Evolutionary conservation across 2,329 filamentous ascomycete genomes (phyloP).

Genomic region (Colletotrichum chrysophilum): DNA sequence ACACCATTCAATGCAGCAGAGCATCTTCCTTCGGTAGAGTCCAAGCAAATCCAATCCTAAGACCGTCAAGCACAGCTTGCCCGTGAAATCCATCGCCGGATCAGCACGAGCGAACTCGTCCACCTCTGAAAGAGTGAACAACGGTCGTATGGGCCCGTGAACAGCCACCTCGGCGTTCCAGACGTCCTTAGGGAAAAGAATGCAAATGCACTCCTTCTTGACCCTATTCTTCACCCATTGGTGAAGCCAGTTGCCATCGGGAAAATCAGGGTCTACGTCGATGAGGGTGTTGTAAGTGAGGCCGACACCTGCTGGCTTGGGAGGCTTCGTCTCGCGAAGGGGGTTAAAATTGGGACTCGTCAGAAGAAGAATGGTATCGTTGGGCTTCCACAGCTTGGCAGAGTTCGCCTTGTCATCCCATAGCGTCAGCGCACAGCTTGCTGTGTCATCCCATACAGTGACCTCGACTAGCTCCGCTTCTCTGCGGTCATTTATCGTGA

Average conservation of each 20-base stretch:
- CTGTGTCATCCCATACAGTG: constrained; percentile 62
- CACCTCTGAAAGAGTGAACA: constrained; percentile 48
- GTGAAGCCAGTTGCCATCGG: constrained; percentile 59
- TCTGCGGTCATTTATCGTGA: constrained; percentile 30
- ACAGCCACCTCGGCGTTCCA: constrained; percentile 40
- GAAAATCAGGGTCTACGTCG: constrained; percentile 59
- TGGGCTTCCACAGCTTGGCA: constrained; percentile 48
- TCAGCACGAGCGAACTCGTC: constrained; percentile 44
- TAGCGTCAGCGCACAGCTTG: constrained; percentile 55
- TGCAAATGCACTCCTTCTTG: constrained; percentile 55
- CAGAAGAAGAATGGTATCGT: constrained; percentile 55
- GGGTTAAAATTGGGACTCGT: constrained; percentile 39
- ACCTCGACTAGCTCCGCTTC: constrained; percentile 50
- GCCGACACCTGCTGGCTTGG: constrained; percentile 26
- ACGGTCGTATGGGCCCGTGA: constrained; percentile 33
- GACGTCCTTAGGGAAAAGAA: constrained; percentile 47
- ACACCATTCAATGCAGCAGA: constrained; percentile 48
- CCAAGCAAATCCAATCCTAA: constrained; percentile 33
- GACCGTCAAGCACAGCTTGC: constrained; percentile 42
- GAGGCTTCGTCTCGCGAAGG: not conserved
- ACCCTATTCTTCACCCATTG: constrained; percentile 50
- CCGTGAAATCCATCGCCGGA: constrained; percentile 37
- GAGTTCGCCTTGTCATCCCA: constrained; percentile 57
- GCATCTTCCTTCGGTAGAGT: constrained; percentile 33
- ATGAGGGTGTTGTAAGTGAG: constrained; percentile 51